These are phyloP conservation scores for Saccharum hybrid DNA, from an alignment of 202 grass and related monocot species.

Conservation along the genomic window DNA sequence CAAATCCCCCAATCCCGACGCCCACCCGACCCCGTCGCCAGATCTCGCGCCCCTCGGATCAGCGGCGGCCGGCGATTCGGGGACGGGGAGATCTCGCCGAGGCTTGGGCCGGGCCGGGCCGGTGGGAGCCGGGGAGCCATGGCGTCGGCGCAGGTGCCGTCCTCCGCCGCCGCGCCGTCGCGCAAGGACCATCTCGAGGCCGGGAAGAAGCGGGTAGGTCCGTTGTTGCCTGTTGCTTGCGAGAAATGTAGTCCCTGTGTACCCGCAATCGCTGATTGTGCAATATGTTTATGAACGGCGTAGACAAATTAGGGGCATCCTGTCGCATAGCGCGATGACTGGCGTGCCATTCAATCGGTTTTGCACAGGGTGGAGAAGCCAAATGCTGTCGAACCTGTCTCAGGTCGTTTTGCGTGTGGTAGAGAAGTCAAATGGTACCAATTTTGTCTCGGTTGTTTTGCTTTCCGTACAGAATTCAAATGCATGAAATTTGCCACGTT, in stretches of 20 bases:
- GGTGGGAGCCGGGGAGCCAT: constrained; percentile 50
- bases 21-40: too few species aligned
- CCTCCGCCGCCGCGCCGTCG: constrained; percentile 44
- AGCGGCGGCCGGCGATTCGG: too few species aligned
- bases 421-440: too few species aligned
- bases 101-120: constrained; percentile 40
- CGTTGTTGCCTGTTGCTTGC: constrained; percentile 32
- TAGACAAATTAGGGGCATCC: not conserved
- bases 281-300: not conserved
- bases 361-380: constrained; percentile 16
- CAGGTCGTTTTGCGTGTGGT: constrained; percentile 12
- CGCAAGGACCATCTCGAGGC: constrained; percentile 87
- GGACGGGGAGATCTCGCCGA: constrained; percentile 48
- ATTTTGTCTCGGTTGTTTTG: constrained; percentile 12
- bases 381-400: constrained; percentile 14
- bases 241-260: constrained; percentile 7
- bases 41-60: too few species aligned
- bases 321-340: not conserved
- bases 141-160: constrained; percentile 81
- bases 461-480: constrained; percentile 18
- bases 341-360: constrained; percentile 9
- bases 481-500: constrained; percentile 24
- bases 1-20: too few species aligned
- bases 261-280: not conserved
- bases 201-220: constrained; percentile 89